Evolutionary conservation across 208 protist genomes (phyloP), one percentile per base, ranked within the genome.

Genomic region (Trichomonas tenax): DNA sequence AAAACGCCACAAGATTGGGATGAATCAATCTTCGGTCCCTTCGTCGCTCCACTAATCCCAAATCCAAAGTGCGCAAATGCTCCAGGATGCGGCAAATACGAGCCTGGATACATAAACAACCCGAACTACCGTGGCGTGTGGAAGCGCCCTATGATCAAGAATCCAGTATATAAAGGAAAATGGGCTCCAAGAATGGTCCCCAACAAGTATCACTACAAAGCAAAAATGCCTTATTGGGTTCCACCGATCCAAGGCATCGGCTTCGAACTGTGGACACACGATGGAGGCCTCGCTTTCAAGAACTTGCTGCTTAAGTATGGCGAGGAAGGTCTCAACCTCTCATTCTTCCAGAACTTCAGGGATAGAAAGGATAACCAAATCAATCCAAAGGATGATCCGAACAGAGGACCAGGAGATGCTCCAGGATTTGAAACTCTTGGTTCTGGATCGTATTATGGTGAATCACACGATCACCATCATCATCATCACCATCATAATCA

Each of bases 131-230:
- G 97, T 89, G 97, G 97, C n/a, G 93, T 96, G 38, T 97, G 97
- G 97, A 63, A 44, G 23, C 48, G 63, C 21, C 84, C 72, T 36
- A 4, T n/a, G 40, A 96, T 97, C 41, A 86, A 95, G 63, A 97
- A 97, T 96, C 97, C 97, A 6, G 96, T 51, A 0, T 97, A 97
- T 96, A 97, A 97, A 89, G 97, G 97, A 51, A 44, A 46, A 46
- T 97, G 97, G 97, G 89, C 46, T 63, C 96, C 96, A 63, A 95
- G 88, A 9, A 82, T 96, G 63, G 96, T 97, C n/a, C 88, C 51
- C 9, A 97, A 97, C 90, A 97, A 97, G 15, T 51, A 93, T 36
- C 96, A 97, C 82, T 97, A 96, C 96, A 93, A 96, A 11, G 88
- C 96, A 48, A 36, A 11, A 2, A 45, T 36, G 34, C 31, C 36